A percentile compares a stretch with the other conserved stretches of the same genome.
phyloP scores from a whole-genome alignment of 345 rosid species.

The Hypericum perforatum region DNA sequence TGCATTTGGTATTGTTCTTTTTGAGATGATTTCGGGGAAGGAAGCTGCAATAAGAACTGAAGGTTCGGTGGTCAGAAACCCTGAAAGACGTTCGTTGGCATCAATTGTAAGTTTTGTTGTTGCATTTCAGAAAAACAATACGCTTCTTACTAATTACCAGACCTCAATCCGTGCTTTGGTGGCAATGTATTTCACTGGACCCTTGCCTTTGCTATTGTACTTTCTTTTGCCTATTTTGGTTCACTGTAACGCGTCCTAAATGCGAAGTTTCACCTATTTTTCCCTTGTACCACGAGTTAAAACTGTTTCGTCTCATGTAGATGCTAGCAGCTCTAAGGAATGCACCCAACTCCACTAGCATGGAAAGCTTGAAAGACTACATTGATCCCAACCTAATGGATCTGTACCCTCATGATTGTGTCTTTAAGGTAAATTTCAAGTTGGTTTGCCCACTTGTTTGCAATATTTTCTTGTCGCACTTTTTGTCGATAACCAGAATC shows the following conservation, averaged over 20 bases:
- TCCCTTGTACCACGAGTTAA: background rate
- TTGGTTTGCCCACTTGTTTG: background rate
- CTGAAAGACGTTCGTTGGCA: constrained; percentile 80
- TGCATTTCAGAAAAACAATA: constrained; percentile 4
- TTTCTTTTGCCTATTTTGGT: no score
- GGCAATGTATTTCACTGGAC: no score
- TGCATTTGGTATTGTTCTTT: constrained; percentile 93
- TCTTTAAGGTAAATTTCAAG: constrained; percentile 56
- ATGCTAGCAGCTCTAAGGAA: constrained; percentile 66
- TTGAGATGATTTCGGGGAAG: constrained; percentile 79
- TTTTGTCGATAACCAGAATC: background rate
- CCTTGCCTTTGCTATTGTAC: no score
- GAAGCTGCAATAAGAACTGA: constrained; percentile 72
- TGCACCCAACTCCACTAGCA: constrained; percentile 60
- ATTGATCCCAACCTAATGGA: constrained; percentile 74
- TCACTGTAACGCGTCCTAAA: no score
- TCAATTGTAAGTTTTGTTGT: constrained; percentile 50
- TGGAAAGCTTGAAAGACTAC: constrained; percentile 62
- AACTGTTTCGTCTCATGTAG: constrained; percentile 28
- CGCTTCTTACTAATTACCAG: background rate
- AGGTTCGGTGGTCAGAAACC: constrained; percentile 43
- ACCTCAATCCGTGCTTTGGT: background rate
- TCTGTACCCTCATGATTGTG: constrained; percentile 87
- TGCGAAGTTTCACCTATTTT: background rate
- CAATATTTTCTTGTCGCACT: background rate